phyloP scores from a whole-genome alignment of 305 asterid species.

The Stenogyne calaminthoides region DNA sequence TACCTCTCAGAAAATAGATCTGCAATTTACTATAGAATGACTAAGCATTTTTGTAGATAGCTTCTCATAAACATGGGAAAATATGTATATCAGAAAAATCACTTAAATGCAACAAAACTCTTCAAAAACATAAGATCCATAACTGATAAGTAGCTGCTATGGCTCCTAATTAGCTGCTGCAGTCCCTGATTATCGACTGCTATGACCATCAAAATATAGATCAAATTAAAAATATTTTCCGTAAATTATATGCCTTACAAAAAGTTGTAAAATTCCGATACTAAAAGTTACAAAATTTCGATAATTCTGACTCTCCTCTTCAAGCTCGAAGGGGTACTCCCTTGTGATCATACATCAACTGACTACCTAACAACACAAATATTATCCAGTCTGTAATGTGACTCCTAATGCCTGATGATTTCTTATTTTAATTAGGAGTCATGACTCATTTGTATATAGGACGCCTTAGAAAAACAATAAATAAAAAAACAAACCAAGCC shows the following conservation, averaged over 20 bases:
- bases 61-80: background rate
- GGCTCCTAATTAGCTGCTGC: background rate
- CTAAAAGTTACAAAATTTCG: too few relatives aligned
- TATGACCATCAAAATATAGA: background rate
- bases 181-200: background rate
- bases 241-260: background rate
- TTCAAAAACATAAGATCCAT: background rate
- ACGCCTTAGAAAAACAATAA: too few relatives aligned
- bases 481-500: too few relatives aligned
- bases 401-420: background rate
- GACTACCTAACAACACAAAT: background rate
- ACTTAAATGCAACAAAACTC: background rate
- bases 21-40: background rate
- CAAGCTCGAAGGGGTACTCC: background rate
- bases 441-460: background rate
- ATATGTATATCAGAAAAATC: background rate
- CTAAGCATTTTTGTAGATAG: background rate
- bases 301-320: background rate
- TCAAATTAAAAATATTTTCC: background rate
- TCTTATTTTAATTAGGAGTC: background rate
- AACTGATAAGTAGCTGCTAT: background rate
- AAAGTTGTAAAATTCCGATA: background rate
- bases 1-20: background rate
- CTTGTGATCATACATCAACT: background rate
- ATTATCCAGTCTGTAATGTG: background rate